A percentile compares a stretch with the other conserved stretches of the same genome.
phyloP scores from a whole-genome alignment of 257 asterid species.

The Jacaranda copaia region DNA sequence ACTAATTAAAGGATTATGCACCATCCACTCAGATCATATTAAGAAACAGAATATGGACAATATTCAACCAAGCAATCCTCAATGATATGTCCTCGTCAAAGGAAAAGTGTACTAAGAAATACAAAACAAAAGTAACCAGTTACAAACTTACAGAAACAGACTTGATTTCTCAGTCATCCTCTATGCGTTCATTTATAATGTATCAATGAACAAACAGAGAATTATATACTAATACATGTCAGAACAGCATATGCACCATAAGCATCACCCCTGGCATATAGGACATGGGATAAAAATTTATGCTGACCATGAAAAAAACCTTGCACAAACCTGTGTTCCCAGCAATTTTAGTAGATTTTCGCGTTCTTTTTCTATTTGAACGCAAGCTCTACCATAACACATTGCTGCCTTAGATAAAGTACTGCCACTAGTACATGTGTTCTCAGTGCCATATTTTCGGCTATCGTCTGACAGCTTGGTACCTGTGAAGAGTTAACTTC shows the following conservation, averaged over 20 bases:
- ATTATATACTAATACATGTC: not conserved
- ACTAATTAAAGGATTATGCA: no score
- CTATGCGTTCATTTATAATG: not conserved
- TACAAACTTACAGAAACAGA: no score
- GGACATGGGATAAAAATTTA: not conserved
- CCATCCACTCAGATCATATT: not conserved
- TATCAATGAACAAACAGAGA: not conserved
- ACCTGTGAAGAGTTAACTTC: slow-evolving; percentile 42
- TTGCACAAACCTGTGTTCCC: slow-evolving; percentile 57
- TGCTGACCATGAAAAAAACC: not conserved
- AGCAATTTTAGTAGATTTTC: slow-evolving; percentile 51
- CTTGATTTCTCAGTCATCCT: not conserved
- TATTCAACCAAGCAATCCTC: not conserved
- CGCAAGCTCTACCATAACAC: slow-evolving; percentile 49
- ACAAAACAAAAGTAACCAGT: no score
- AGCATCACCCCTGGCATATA: no score
- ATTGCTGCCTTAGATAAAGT: slow-evolving; percentile 54
- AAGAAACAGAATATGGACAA: not conserved
- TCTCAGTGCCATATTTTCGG: slow-evolving; percentile 62
- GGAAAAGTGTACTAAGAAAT: not conserved
- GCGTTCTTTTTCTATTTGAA: slow-evolving; percentile 57
- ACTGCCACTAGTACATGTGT: slow-evolving; percentile 55
- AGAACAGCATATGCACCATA: no score
- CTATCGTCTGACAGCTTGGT: slow-evolving; percentile 63
- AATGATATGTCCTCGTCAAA: not conserved